Evolutionary conservation across 2,329 filamentous ascomycete genomes (phyloP), one percentile per base, ranked within the genome.

Genomic region (Huntiella omanensis): DNA sequence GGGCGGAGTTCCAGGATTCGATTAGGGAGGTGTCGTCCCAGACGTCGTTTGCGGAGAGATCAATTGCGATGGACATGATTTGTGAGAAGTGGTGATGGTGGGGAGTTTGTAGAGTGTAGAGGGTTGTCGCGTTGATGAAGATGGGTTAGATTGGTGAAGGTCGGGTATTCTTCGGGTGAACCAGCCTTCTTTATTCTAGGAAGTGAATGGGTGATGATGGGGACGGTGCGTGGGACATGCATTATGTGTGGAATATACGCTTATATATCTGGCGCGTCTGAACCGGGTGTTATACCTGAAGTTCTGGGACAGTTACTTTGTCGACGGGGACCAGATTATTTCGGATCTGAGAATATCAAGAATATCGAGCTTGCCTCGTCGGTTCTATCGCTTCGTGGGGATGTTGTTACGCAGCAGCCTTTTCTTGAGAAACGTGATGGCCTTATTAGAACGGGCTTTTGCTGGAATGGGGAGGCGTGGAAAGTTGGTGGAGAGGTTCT

Each of bases 391-490:
- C 36, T 44, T 13, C 43, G 43, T 11, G 40, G 40, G 12, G 37
- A 40, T 4, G 16, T 28, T 6, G 22, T 33, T 11, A 45, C 22
- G 13, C 17, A 13, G 10, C 43, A 45, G 22, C 43, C 37, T 13
- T 37, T 45, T 11, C 12, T 42, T 12, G 6, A 28, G 8, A 7
- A 28, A 28, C 22, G 8, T 2, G n/a, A 15, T 33, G 12, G 17
- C 7, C 19, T 13, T 40, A n/a, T 11, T 44, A 17, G 39, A 33
- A 43, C 36, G 32, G 40, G 15, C 4, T 68, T 98, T 2, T 95
- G 88, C 68, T 98, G 91, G 91, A 98, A 98, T 57, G 91, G 91
- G 38, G 91, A 98, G 59, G 88, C 86, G 1, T 98, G 91, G 91
- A 79, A 72, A 48, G 69, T 93, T 43, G 62, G 62, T 6, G 69